Evolutionary conservation across 495 filamentous ascomycete species (phyloP), one percentile per base, ranked within the genome.

Genomic region (Cercophora samala): DNA sequence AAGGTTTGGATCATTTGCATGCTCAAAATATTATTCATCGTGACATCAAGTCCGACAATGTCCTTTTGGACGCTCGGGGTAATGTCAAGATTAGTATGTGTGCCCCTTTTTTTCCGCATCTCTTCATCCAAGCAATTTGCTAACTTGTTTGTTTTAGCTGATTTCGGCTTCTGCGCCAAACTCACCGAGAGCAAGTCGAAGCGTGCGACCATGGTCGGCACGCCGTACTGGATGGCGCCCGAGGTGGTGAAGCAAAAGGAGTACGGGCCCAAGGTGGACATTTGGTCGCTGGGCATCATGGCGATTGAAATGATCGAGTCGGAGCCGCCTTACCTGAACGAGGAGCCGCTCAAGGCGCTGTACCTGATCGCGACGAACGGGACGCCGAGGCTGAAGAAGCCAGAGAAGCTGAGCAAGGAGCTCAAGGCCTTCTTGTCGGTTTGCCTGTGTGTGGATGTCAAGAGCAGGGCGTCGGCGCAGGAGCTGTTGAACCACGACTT

Each of bases 291-390:
- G 60, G 95, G 95, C 72, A 99, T 99, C 81, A 99, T 98, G 95
- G 94, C 95, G 53, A 99, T 99, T 70, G 95, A 99, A 82, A 97
- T 99, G 96, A 99, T 99, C 74, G 96, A 99, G 78, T 94, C 91
- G 13, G 95, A 99, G 75, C 95, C 95, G 6, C 95, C 95, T 0
- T 98, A 99, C 77, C 86, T 98, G 25, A 98, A 97, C 78, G 95
- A 98, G 78, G 94, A 98, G 79, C 95, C 95, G 0, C 86, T 99
- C 37, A 99, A 98, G 83, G 95, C 91, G 15, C 86, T 99, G 58
- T 99, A 96, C 73, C 87, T 98, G 51, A 98, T 99, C 73, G 95
- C 95, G 42, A 99, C 96, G 67, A 97, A 99, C 75, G 96, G 96
- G 67, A 98, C 96, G 5, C 95, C 95, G 15, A 88, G 92, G 21